phyloP scores from a whole-genome alignment of 352 stramenopile genomes.

The Hyphochytrium catenoides region DNA sequence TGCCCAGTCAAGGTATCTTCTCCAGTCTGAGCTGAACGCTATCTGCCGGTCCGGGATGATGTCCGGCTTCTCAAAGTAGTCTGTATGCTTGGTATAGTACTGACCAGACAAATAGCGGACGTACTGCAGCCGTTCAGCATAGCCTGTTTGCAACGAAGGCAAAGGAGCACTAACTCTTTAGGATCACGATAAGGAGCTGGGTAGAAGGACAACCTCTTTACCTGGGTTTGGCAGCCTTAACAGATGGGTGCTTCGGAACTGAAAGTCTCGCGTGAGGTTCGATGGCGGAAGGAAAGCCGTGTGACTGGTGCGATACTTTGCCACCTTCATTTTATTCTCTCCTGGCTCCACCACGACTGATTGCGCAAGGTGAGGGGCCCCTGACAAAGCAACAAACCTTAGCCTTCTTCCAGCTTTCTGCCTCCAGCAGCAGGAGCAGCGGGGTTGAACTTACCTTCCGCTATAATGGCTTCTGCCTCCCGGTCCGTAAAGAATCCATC shows the following conservation, averaged over 20 bases:
- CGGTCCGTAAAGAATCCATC: slow-evolving; percentile 7
- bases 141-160: too few species aligned
- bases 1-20: too few species aligned
- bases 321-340: too few species aligned
- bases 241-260: slow-evolving; percentile 1
- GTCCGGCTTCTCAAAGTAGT: too few species aligned
- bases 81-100: slow-evolving; percentile 9
- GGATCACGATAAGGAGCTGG: too few species aligned
- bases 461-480: slow-evolving; percentile 5
- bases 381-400: too few species aligned
- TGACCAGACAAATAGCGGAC: slow-evolving; percentile 7
- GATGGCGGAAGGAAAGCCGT: slow-evolving; percentile 6
- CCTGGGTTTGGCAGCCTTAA: slow-evolving; percentile 4
- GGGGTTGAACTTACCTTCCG: slow-evolving; percentile 1
- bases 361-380: too few species aligned
- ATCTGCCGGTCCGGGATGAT: too few species aligned
- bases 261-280: slow-evolving; percentile 7
- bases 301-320: slow-evolving; percentile 6
- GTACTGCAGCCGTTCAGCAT: slow-evolving; percentile 7
- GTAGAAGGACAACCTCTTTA: too few species aligned
- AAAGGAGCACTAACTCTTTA: too few species aligned
- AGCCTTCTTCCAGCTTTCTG: slow-evolving; percentile 2
- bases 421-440: slow-evolving; percentile 1
- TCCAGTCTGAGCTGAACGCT: too few species aligned
- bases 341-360: too few species aligned